Base-by-base conservation (phyloP, 352 stramenopile species). In the Achlya hypogyna region DNA sequence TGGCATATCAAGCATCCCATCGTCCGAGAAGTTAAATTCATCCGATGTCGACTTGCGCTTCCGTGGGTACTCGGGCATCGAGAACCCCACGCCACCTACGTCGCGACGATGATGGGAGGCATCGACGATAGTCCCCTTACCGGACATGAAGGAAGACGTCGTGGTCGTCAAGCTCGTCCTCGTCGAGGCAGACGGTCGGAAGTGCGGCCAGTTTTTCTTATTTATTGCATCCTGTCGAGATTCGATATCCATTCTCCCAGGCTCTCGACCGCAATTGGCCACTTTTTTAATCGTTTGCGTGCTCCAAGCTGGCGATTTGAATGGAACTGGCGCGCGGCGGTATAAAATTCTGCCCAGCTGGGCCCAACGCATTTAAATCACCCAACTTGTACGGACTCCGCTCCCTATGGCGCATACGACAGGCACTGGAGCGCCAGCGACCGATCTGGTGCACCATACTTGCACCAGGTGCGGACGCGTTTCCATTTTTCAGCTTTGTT, bases 41-140 rank as follows among this genome's bases (percentile, higher is more conserved):
- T 56, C 49, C 31, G 49, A 56, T 12, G 49, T 56, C 49, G 49
- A 3, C 31, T 56, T 56, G 25, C 49, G 25, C 31, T 56, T 56
- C 10, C 49, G 49, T 20, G 49, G 49, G 31, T 56, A 38, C 31
- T 56, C 49, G 16, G 49, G 49, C 49, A 56, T 56, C 25, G 49
- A 56, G 31, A 56, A 56, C 12, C 49, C 31, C 4, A 56, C 49
- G 25, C 49, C 49, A 20, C 49, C 49, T 56, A 56, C 49, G 38
- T 10, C n/a, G 1, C 12, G 12, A 42, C n/a, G 38, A n/a, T 6
- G 12, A 45, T 45, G 38, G 38, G n/a, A 45, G 38, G 6, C 6
- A 10, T 45, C 38, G 38, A 9, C 6, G 38, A 9, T 18, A 18
- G 12, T 3, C 12, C 1, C 6, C 38, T 3, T 45, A 45, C 38